phyloP scores from a whole-genome alignment of 2,329 filamentous ascomycete genomes.

The Colletotrichum brevisporum region DNA sequence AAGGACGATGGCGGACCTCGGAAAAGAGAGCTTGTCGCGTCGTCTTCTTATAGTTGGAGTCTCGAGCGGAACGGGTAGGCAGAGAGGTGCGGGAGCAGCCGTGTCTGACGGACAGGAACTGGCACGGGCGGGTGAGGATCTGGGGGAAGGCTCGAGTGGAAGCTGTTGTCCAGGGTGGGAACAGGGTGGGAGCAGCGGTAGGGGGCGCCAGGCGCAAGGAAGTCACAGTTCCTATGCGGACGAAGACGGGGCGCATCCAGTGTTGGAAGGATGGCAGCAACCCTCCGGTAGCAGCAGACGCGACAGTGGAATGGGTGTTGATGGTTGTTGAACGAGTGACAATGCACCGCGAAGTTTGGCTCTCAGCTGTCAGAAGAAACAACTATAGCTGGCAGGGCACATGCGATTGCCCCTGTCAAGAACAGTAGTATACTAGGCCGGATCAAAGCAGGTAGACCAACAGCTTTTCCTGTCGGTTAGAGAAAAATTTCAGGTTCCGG shows the following conservation, averaged over 20 bases:
- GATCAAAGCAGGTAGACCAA: constrained; percentile 10
- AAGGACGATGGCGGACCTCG: constrained; percentile 14
- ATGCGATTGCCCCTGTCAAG: constrained; percentile 1
- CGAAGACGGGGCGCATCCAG: constrained; percentile 40
- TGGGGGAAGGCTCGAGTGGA: constrained; percentile 13
- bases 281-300: constrained; percentile 17
- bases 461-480: not conserved
- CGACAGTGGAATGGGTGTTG: not conserved
- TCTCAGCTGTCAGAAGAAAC: constrained; percentile 8
- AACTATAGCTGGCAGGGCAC: constrained; percentile 2
- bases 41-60: constrained; percentile 35
- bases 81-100: constrained; percentile 32
- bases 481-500: constrained; percentile 34
- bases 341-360: constrained; percentile 1
- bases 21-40: constrained; percentile 17
- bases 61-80: not conserved
- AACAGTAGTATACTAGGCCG: not conserved
- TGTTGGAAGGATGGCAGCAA: constrained; percentile 28
- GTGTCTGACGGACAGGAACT: constrained; percentile 29
- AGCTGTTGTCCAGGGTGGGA: constrained; percentile 29
- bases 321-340: constrained; percentile 14
- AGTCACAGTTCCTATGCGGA: constrained; percentile 36
- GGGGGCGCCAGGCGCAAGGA: constrained; percentile 39
- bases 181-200: constrained; percentile 16
- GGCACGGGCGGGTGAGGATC: constrained; percentile 26